Evolutionary conservation across 805 yeast genomes (phyloP), one percentile per base, ranked within the genome.

Genomic region (Monosporozyma solicola): DNA sequence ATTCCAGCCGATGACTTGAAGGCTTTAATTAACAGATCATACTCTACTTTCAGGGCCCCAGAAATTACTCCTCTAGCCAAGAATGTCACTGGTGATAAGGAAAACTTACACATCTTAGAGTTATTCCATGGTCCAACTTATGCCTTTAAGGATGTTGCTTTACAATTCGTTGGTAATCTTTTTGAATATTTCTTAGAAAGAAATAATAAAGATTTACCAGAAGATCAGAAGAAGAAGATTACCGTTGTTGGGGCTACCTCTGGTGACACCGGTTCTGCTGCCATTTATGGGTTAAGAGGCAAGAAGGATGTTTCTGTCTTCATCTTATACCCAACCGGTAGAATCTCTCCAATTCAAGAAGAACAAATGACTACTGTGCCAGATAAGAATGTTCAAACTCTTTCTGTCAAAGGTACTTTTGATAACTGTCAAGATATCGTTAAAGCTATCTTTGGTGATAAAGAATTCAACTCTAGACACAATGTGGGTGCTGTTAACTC

Each of bases 161-260:
- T 94, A 66, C 99, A 94, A 71, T 92, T 94, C 70, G 95, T 94
- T 49, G 99, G 99, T 61, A 94, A 94, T 74, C 76, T 94, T 60
- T 94, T 94, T 70, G 99, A 94, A 72, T 94, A 80, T 72, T 94
- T 94, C 72, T 75, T 94, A 62, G 74, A 78, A 55, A 84, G 96
- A 71, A 79, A 80, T 62, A 94, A 94, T 65, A 67, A 65, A 51
- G 76, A 74, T 35, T 67, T 75, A 59, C 73, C 79, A 49, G 75
- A 74, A 52, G 78, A 77, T 55, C 77, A 79, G 59, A 79, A 92
- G 68, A 94, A 89, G 61, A 80, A 80, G 55, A 77, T 94, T 64
- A 94, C 99, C 41, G 98, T 94, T 59, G 97, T 94, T 54, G 99
- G 99, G 65, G 99, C 99, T 46, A 94, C 99, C 29, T 86, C 96